Percentiles rank a stretch among this genome's conserved stretches.
Evolutionary conservation across 352 stramenopile species (phyloP).

Genomic region (Phytophthora tentaculata): DNA sequence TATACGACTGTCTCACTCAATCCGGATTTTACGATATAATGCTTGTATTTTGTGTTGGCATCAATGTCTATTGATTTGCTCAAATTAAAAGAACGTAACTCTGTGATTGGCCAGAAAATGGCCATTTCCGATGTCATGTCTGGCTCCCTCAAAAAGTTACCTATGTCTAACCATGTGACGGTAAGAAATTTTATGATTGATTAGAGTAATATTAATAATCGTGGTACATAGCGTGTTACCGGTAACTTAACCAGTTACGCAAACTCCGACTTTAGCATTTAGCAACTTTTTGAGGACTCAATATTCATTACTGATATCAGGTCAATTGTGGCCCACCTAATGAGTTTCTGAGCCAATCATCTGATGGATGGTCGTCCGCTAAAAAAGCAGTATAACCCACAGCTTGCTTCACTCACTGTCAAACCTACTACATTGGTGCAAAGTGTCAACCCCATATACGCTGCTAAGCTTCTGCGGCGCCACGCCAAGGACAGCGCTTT

Average conservation of each 20-base stretch:
- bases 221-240: neutral
- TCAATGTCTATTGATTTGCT: too few species aligned
- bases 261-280: neutral
- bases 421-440: neutral
- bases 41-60: too few species aligned
- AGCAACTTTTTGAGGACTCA: neutral
- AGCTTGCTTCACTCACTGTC: neutral
- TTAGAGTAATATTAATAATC: neutral
- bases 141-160: neutral
- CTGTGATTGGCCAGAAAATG: too few species aligned
- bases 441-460: neutral
- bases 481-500: neutral
- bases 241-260: neutral
- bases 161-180: neutral
- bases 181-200: neutral
- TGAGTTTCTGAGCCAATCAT: neutral
- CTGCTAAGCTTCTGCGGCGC: neutral
- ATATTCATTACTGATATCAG: neutral
- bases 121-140: too few species aligned
- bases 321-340: neutral
- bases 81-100: too few species aligned
- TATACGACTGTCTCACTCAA: too few species aligned
- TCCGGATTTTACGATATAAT: too few species aligned
- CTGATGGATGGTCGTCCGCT: neutral
- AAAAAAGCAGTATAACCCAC: neutral